These are phyloP conservation scores for Calocybe gangraenosa DNA, from an alignment of 768 basidiomycete species.

Conservation along the genomic window DNA sequence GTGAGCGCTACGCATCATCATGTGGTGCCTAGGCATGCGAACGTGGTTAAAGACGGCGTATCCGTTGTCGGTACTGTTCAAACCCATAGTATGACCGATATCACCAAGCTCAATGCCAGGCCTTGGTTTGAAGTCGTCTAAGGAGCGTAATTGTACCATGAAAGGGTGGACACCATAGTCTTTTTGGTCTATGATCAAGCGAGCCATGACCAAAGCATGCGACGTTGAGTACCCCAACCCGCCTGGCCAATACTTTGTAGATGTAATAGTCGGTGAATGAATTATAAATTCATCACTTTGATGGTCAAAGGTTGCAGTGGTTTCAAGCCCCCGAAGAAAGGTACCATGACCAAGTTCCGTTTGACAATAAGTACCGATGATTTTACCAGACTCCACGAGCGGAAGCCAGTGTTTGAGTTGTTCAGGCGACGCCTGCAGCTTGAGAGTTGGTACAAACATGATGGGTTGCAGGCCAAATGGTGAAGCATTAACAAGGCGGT, in stretches of 20 bases:
- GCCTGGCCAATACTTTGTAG: constrained; percentile 24
- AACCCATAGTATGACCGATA: constrained; percentile 19
- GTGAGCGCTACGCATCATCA: constrained; percentile 19
- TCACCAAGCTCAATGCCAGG: constrained; percentile 23
- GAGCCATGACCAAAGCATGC: constrained; percentile 24
- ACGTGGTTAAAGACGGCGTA: constrained; percentile 20
- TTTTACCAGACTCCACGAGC: constrained; percentile 16
- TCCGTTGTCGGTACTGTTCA: constrained; percentile 22
- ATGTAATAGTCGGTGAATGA: constrained; percentile 20
- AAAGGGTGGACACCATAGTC: constrained; percentile 23
- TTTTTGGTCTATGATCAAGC: constrained; percentile 11
- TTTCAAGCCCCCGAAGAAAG: constrained; percentile 21
- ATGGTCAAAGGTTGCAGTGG: constrained; percentile 22
- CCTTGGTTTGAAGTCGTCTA: constrained; percentile 18
- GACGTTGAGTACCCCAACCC: constrained; percentile 20
- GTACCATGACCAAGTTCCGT: constrained; percentile 26
- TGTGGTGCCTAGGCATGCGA: constrained; percentile 20
- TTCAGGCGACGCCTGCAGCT: constrained; percentile 19
- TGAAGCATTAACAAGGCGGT: constrained; percentile 18
- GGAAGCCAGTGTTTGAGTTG: constrained; percentile 22
- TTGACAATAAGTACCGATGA: constrained; percentile 22
- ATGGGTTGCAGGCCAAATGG: constrained; percentile 21
- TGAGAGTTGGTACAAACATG: constrained; percentile 22
- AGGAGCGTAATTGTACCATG: constrained; percentile 22
- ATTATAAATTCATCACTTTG: constrained; percentile 21